Evolutionary conservation across 2,329 filamentous ascomycete species (phyloP), one percentile per base, ranked within the genome.

Genomic region (Stachybotrys chartarum): DNA sequence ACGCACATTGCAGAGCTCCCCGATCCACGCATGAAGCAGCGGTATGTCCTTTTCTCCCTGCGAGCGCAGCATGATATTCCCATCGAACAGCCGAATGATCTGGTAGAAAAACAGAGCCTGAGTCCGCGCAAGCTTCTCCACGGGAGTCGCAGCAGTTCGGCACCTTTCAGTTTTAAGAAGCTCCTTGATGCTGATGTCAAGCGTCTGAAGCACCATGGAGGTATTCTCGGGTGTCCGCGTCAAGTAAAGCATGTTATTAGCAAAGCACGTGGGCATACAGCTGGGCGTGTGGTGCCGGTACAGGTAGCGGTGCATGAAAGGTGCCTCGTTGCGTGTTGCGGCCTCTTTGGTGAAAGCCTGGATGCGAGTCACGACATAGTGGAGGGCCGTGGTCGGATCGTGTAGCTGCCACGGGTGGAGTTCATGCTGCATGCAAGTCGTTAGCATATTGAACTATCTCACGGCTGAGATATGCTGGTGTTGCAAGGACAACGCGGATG

Each of bases 31-130:
- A 18, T 56, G 32, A n/a, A 72, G 55, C 14, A 69, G 61, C 10
- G 66, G 59, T 39, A 70, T 63, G 17, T 67, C 58, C 12, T 54
- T 60, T 56, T 72, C 68, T 12, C 63, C 70, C 50, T 65, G 63
- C 3, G 63, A 63, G 32, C 69, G 64, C 59, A 69, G 65, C 18
- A 63, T 60, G 30, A 71, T 59, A 56, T 71, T 66, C 30, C 69
- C 70, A 55, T 72, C 70, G 54, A 67, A 68, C 7, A 72, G 61
- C 10, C 69, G 60, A 50, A 71, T 66, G n/a, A 64, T 55, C 54
- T 71, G 68, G 56, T 71, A 71, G n/a, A 64, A 39, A 47, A 64
- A 61, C 17, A 66, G 56, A 3, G 63, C 60, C 52, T 67, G 64
- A 0, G 58, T 56, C 14, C 62, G 55, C 32, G 62, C 61, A 16